Base-by-base conservation (phyloP, 2,329 filamentous ascomycete species). In the Talaromyces verruculosus region DNA sequence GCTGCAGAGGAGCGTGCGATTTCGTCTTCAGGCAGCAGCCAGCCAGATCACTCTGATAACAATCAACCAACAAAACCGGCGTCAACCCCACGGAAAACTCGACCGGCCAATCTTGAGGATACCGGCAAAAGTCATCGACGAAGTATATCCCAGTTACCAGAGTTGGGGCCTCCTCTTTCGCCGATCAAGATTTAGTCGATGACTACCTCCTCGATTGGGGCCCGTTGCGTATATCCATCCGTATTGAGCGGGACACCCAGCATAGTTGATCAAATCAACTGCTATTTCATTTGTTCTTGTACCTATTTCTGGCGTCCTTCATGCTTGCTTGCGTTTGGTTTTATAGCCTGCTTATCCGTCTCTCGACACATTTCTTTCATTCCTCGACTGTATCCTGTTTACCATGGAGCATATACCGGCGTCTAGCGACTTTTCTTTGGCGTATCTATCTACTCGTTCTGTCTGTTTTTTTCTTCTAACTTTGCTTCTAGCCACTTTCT, bases 21-120 rank as follows among this genome's bases (percentile, higher is more conserved):
- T 13, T 89, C 88, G 3, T 90, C 89, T 5, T 89, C 89, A 10
- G 88, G 87, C 68, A 89, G 87, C 69, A 85, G 82, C 76, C 85
- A 87, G 70, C 81, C 81, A 55, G 71, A 55, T 45, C 49, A 51
- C 45, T 37, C 61, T 19, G 62, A 64, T 33, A 51, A 2, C 80
- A 62, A 73, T 68, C 72, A 78, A 61, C 69, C 76, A 57, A 65
- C 68, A 22, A 72, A 64, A 58, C 76, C 61, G 6, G 35, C 35
- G 37, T 35, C 65, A 33, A 45, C 61, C 3, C 45, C 65, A 30
- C 61, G 60, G n/a, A 66, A 61, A 47, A 28, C 61, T 33, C 65
- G 65, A 11, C 65, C 65, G 3, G 35, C 61, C 58, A 75, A 76
- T 28, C 77, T 78, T 22, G 74, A 78, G 41, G 65, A 61, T 37